Evolutionary conservation across 2,329 filamentous ascomycete genomes (phyloP).

Genomic region (Hypoxylon sp.): DNA sequence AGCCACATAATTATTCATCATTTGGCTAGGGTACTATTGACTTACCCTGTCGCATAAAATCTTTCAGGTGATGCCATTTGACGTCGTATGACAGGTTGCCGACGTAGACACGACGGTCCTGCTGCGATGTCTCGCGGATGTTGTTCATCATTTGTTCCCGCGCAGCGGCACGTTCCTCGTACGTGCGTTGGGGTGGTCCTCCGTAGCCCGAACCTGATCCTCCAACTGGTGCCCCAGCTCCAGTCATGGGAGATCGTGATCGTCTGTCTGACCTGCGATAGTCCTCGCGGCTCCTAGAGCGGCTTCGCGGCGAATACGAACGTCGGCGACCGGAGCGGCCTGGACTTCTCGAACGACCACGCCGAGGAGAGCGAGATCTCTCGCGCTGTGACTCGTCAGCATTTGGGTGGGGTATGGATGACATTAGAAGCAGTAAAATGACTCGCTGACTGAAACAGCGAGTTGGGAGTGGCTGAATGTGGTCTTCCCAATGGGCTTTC

Average conservation of each 20-base stretch:
- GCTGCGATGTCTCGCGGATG: constrained; percentile 93
- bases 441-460: constrained; percentile 18
- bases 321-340: constrained; percentile 75
- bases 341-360: constrained; percentile 86
- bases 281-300: constrained; percentile 82
- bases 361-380: constrained; percentile 82
- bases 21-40: constrained; percentile 41
- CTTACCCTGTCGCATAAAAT: constrained; percentile 99
- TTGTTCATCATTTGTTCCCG: constrained; percentile 97
- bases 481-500: constrained; percentile 3
- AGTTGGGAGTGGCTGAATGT: constrained; percentile 22
- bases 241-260: constrained; percentile 89
- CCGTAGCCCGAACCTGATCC: constrained; percentile 75
- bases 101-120: constrained; percentile 99
- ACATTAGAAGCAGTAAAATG: constrained; percentile 36
- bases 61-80: constrained; percentile 99
- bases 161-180: constrained; percentile 83
- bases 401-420: constrained; percentile 40
- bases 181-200: constrained; percentile 77
- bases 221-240: constrained; percentile 74
- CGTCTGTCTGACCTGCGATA: constrained; percentile 80
- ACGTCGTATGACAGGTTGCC: constrained; percentile 99
- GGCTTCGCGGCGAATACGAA: constrained; percentile 82
- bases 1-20: constrained; percentile 51
- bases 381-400: constrained; percentile 73